Percentiles rank a stretch among this genome's conserved stretches.
These are phyloP conservation scores for Litsea cubeba DNA, from an alignment of 164 flowering plant species.

Conservation along the genomic window DNA sequence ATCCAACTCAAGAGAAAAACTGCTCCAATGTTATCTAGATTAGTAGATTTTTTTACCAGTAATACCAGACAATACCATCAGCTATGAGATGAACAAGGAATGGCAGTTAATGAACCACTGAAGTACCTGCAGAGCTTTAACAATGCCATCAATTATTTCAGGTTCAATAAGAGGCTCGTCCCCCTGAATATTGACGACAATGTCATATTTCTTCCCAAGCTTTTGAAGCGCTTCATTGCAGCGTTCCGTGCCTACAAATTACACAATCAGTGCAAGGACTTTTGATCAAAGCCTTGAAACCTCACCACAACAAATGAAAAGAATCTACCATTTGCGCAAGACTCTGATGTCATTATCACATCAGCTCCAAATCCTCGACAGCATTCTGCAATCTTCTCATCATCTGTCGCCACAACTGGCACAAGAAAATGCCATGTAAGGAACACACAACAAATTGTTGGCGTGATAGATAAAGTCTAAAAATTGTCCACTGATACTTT, in stretches of 20 bases:
- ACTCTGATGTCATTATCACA: constrained; percentile 94
- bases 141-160: constrained; percentile 90
- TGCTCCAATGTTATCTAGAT: no score
- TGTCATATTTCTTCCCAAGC: constrained; percentile 74
- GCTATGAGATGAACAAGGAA: no score
- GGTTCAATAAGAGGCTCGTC: constrained; percentile 99
- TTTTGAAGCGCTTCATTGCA: constrained; percentile 90
- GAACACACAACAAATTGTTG: not conserved
- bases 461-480: not conserved
- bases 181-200: constrained; percentile 97
- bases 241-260: constrained; percentile 71
- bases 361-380: constrained; percentile 90
- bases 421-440: constrained; percentile 11
- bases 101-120: not conserved
- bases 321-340: constrained; percentile 71
- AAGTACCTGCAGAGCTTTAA: constrained; percentile 81
- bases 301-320: constrained; percentile 2
- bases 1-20: no score
- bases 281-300: not conserved
- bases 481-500: no score
- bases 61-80: no score
- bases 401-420: constrained; percentile 93
- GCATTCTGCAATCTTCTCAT: constrained; percentile 88
- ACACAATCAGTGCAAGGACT: not conserved
- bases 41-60: no score